Conservation (phyloP, 768 basidiomycete genomes). For the Rhodosporidiobolus sp. region DNA sequence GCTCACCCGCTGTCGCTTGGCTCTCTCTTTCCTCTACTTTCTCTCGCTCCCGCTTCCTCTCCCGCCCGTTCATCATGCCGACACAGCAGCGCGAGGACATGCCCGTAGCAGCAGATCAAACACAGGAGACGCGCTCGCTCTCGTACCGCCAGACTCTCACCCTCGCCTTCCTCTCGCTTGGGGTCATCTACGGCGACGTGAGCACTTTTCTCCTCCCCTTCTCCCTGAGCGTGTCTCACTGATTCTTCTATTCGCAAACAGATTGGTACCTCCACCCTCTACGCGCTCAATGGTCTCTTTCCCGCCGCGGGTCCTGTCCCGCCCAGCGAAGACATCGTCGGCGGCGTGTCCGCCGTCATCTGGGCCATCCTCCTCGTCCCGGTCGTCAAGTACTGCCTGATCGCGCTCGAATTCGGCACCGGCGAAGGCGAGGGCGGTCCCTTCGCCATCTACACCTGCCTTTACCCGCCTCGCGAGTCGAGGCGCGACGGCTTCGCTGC, state of each 20-base stretch:
- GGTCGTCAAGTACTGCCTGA: conserved; percentile 54
- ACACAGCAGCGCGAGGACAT: too few species aligned
- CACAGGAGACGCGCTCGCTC: too few species aligned
- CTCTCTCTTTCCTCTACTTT: too few species aligned
- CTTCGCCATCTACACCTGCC: conserved; percentile 53
- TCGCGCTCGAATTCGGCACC: conserved; percentile 55
- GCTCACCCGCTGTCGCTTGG: too few species aligned
- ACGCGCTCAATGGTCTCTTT: conserved; percentile 67
- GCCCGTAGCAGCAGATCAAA: too few species aligned
- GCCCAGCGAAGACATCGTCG: conserved; percentile 61
- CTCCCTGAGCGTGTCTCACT: neutral
- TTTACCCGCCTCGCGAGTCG: conserved; percentile 54
- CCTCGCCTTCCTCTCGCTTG: conserved; percentile 4
- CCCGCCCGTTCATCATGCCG: too few species aligned
- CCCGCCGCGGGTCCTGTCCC: conserved; percentile 55
- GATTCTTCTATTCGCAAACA: neutral
- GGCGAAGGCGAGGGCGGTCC: conserved; percentile 64
- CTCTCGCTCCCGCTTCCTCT: too few species aligned
- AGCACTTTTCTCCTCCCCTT: neutral
- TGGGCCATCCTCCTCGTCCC: neutral
- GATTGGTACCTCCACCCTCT: conserved; percentile 60
- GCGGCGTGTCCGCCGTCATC: conserved; percentile 54
- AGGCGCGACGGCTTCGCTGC: neutral
- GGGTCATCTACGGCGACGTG: conserved; percentile 21
- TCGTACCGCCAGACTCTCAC: neutral